A percentile compares a stretch with the other conserved stretches of the same genome.
Conservation (phyloP, 495 filamentous ascomycete species). For the Melanomma pulvis-pyrius region DNA sequence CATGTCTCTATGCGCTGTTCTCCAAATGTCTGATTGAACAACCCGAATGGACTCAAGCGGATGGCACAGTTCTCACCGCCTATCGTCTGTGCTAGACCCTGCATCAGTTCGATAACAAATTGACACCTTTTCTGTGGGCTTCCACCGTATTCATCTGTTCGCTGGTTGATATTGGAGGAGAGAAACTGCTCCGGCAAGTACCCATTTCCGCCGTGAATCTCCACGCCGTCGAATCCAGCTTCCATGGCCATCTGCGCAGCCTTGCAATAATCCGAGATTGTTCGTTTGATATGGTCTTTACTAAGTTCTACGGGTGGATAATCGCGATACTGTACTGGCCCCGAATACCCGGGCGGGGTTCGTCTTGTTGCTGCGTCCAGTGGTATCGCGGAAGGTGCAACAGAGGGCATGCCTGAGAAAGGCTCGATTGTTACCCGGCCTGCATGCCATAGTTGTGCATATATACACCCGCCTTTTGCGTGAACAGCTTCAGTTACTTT, state of each 20-base stretch:
- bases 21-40: slow-evolving; percentile 54
- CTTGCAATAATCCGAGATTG: slow-evolving; percentile 45
- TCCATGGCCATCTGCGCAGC: slow-evolving; percentile 47
- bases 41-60: slow-evolving; percentile 43
- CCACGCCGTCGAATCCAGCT: slow-evolving; percentile 58
- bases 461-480: slow-evolving; percentile 56
- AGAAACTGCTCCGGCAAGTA: slow-evolving; percentile 47
- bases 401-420: slow-evolving; percentile 47
- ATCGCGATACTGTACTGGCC: slow-evolving; percentile 50
- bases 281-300: slow-evolving; percentile 50
- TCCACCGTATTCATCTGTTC: slow-evolving; percentile 46
- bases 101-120: slow-evolving; percentile 45
- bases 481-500: slow-evolving; percentile 58
- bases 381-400: slow-evolving; percentile 48
- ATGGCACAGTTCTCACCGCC: slow-evolving; percentile 28
- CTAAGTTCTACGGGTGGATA: slow-evolving; percentile 54
- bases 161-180: slow-evolving; percentile 40
- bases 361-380: slow-evolving; percentile 51
- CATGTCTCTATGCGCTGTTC: slow-evolving; percentile 53
- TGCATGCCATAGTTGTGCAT: slow-evolving; percentile 57
- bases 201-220: slow-evolving; percentile 47
- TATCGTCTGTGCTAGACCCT: slow-evolving; percentile 18
- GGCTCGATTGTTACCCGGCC: slow-evolving; percentile 55
- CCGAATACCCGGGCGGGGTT: slow-evolving; percentile 37
- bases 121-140: slow-evolving; percentile 40